Base-by-base conservation (phyloP, 169 alveolate species). In the Plasmodium cynomolgi region DNA sequence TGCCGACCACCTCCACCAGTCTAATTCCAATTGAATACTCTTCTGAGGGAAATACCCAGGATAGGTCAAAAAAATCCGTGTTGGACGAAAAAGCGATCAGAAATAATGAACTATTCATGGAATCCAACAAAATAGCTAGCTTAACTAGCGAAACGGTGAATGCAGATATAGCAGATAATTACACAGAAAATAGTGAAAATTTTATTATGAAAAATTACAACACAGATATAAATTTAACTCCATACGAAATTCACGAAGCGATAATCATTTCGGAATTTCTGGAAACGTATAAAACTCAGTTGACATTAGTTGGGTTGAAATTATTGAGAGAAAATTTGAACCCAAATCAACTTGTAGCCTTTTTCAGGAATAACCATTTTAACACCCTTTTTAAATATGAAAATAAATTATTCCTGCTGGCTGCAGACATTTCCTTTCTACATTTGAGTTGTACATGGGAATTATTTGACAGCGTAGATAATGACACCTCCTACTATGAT, bases 401-500 rank as follows among this genome's bases (percentile, higher is more conserved):
- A 26, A 82, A 91, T 68, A 81, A 91, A 91, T 73, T 91, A 33
- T 91, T 91, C 62, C 39, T 91, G 62, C 62, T 91, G 39, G 85
- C 92, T 26, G 84, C 92, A 26, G 95, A 91, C 58, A 68, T 81
- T 68, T 91, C 95, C 29, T 91, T 91, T 81, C 77, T 91, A 83
- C 95, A 91, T 82, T 41, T 91, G 83, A 91, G 81, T 73, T 91
- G 95, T 71, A 81, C 95, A 68, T 91, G 95, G 95, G 95, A 91
- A 79, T 73, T 91, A 39, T 91, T 91, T 91, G 95, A 91, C 81
- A 91, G 72, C 77, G 95, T 91, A 41, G 84, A 56, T 39, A 91
- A 91, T 91, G 95, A 91, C 58, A 91, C 95, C 6, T 71, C 84
- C 20, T 91, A 91, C 47, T 91, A 72, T 73, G 95, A 91, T 82